phyloP scores from a whole-genome alignment of 805 yeast species.

The Candida khao-thaluensis region DNA sequence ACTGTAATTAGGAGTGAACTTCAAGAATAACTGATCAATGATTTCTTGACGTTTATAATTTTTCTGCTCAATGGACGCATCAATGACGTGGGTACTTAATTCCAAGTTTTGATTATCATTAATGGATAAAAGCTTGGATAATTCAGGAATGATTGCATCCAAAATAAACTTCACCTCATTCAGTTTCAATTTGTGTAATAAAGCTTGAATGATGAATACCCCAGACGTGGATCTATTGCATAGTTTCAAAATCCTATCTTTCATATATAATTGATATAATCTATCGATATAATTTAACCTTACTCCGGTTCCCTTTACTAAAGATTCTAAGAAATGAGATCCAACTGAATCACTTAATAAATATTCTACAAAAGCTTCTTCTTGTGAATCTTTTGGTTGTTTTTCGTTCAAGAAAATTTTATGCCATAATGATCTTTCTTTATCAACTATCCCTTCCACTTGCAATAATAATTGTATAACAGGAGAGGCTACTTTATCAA shows the following conservation, averaged over 20 bases:
- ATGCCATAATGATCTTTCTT: constrained; percentile 70
- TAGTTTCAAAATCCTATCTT: constrained; percentile 67
- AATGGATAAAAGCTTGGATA: constrained; percentile 51
- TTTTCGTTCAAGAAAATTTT: constrained; percentile 52
- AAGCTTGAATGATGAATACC: constrained; percentile 70
- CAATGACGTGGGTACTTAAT: constrained; percentile 63
- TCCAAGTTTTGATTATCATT: constrained; percentile 64
- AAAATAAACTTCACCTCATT: constrained; percentile 61
- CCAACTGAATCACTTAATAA: constrained; percentile 88
- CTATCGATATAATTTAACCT: constrained; percentile 70
- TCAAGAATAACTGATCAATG: constrained; percentile 43
- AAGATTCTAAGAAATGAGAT: constrained; percentile 81
- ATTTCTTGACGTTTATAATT: constrained; percentile 62
- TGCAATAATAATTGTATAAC: constrained; percentile 76
- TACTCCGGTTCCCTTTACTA: constrained; percentile 57
- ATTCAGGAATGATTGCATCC: constrained; percentile 64
- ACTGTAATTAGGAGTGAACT: constrained; percentile 43
- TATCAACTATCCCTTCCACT: constrained; percentile 77
- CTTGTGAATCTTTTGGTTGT: constrained; percentile 54
- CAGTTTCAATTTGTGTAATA: constrained; percentile 62
- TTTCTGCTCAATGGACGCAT: constrained; percentile 58
- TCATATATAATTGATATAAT: constrained; percentile 68
- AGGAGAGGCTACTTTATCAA: constrained; percentile 83
- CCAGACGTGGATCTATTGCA: constrained; percentile 85
- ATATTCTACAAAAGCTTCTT: constrained; percentile 80